Evolutionary conservation across 768 basidiomycete species (phyloP).

Genomic region (Boletus pseudopeckii): DNA sequence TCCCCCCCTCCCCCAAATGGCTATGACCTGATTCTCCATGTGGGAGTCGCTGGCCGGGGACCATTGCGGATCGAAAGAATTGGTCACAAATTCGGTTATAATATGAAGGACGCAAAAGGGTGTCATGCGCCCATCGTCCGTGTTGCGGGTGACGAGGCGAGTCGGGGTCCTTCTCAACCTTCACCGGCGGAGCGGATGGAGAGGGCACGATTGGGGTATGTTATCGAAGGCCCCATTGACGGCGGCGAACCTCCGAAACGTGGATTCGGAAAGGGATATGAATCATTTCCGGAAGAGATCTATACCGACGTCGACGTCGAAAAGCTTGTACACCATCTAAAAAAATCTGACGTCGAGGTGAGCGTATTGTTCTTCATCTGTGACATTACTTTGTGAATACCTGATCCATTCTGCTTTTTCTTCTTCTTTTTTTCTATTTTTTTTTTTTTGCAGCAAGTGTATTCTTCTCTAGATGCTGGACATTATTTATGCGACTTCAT

Average conservation of each 20-base stretch:
- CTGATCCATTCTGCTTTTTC: slow-evolving; percentile 1
- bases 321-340: slow-evolving; percentile 36
- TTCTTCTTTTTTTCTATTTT: neutral
- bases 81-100: slow-evolving; percentile 67
- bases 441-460: slow-evolving; percentile 48
- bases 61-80: slow-evolving; percentile 59
- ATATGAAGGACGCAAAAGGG: slow-evolving; percentile 62
- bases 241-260: slow-evolving; percentile 31
- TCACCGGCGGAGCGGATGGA: slow-evolving; percentile 29
- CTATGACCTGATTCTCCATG: slow-evolving; percentile 69
- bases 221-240: slow-evolving; percentile 24
- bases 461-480: slow-evolving; percentile 72
- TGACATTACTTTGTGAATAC: neutral
- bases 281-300: slow-evolving; percentile 35
- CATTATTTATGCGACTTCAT: slow-evolving; percentile 76
- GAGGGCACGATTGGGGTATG: slow-evolving; percentile 29
- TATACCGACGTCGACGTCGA: slow-evolving; percentile 35
- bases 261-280: slow-evolving; percentile 37
- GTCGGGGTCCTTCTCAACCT: slow-evolving; percentile 17
- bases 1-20: slow-evolving; percentile 43
- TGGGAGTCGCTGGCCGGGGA: slow-evolving; percentile 65
- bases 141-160: slow-evolving; percentile 25
- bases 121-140: slow-evolving; percentile 48
- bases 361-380: slow-evolving; percentile 6
- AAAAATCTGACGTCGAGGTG: slow-evolving; percentile 31